Evolutionary conservation across 768 basidiomycete genomes (phyloP), one percentile per base, ranked within the genome.

Genomic region (Pholiota molesta): DNA sequence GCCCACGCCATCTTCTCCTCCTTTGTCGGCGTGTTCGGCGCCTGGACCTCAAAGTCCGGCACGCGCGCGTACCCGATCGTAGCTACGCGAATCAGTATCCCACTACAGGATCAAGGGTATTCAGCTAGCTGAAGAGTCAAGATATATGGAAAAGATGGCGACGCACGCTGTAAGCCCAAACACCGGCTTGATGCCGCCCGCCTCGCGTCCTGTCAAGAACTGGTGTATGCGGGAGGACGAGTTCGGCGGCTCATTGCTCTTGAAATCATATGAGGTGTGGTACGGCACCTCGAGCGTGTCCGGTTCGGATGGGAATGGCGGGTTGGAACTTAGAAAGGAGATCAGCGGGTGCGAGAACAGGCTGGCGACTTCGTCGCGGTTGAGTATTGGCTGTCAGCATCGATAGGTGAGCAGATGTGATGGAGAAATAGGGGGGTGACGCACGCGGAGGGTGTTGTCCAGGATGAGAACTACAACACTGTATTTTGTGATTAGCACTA

Each of bases 391-490:
- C 90, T 95, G 66, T 37, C 26, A 54, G 35, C 17, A 42, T 57
- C n/a, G 17, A 21, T 7, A 29, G 16, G 31, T 40, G 26, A 39
- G 51, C 13, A 2, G 17, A 5, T 8, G 28, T 23, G 42, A 44
- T 44, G 5, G 5, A 21, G 16, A 39, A 7, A 13, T 2, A 35
- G 16, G 21, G 42, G 5, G 37, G 44, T 13, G 29, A 72, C 80
- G 19, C 65, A 92, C 92, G 54, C 85, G 83, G 44, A 95, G 75
- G 0, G 86, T 86, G 60, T 87, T 87, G 75, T 95, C 93, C 0
- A 92, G 82, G 21, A 96, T 87, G 10, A 97, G 81, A 1, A 94
- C 91, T 21, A 97, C 90, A 0, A 96, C 91, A 1, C 94, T 96
- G 65, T 10, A 13, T 17, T 9, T 13, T 23, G 28, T 54, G 3